A percentile compares a stretch with the other conserved stretches of the same genome.
These are phyloP conservation scores for Panicum hallii DNA, from an alignment of 202 grass and related monocot genomes.

Conservation along the genomic window DNA sequence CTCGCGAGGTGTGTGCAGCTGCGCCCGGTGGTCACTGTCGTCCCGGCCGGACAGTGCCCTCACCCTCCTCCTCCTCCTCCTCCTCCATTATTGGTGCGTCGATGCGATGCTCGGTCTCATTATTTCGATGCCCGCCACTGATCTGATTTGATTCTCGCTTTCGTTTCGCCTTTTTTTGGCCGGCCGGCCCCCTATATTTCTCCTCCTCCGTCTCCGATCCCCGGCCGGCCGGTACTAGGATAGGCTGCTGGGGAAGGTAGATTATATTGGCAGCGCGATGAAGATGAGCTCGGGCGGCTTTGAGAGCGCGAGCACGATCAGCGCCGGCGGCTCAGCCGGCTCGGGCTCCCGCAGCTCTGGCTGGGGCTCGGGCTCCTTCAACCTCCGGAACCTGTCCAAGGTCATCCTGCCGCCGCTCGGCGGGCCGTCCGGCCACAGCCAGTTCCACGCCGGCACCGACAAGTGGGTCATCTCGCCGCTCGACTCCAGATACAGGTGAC, in stretches of 20 bases:
- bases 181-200: not conserved
- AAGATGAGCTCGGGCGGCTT: constrained; percentile 10
- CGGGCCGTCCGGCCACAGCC: constrained; percentile 42
- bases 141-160: constrained; percentile 22
- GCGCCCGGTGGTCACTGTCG: constrained; percentile 36
- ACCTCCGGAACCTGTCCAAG: constrained; percentile 76
- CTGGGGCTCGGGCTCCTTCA: constrained; percentile 66
- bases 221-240: not conserved
- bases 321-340: constrained; percentile 32
- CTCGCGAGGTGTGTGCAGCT: not conserved
- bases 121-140: constrained; percentile 41
- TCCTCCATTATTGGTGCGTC: constrained; percentile 45
- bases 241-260: not conserved
- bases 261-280: constrained; percentile 31
- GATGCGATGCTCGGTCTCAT: constrained; percentile 41
- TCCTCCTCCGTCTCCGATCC: not conserved
- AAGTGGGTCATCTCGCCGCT: constrained; percentile 68
- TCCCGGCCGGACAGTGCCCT: constrained; percentile 19
- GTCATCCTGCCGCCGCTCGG: constrained; percentile 87
- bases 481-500: constrained; percentile 80
- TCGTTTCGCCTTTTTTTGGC: not conserved
- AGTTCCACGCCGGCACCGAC: constrained; percentile 38
- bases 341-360: constrained; percentile 6
- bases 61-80: not conserved
- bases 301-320: constrained; percentile 20